Evolutionary conservation across 2,329 filamentous ascomycete species (phyloP).

Genomic region (Xylaria sp.): DNA sequence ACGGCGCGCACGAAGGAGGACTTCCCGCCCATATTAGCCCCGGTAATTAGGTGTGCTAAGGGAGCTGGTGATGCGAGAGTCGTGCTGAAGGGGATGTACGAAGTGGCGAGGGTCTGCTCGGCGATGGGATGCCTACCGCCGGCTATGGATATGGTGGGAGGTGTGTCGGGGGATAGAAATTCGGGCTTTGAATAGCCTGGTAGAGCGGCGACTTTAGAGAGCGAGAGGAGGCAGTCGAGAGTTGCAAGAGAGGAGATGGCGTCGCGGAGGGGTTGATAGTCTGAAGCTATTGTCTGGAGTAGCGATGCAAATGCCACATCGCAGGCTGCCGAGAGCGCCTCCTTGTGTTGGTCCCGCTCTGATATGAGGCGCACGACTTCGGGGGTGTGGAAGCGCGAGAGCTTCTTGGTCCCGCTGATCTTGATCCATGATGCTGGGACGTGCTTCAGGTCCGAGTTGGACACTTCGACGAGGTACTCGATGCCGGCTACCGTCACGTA

Average conservation of each 20-base stretch:
- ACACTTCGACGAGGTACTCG: conserved; percentile 93
- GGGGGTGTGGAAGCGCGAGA: conserved; percentile 93
- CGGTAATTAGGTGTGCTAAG: conserved; percentile 88
- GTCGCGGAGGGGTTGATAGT: conserved; percentile 91
- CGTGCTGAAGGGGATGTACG: conserved; percentile 92
- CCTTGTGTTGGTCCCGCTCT: conserved; percentile 94
- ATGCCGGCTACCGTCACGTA: conserved; percentile 91
- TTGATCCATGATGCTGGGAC: conserved; percentile 96
- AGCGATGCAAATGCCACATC: conserved; percentile 82
- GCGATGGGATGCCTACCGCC: conserved; percentile 94
- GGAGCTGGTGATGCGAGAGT: conserved; percentile 72
- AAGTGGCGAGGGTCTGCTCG: conserved; percentile 84
- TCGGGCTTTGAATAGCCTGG: conserved; percentile 88
- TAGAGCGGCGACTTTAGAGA: conserved; percentile 84
- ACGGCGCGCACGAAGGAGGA: conserved; percentile 96
- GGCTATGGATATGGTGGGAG: conserved; percentile 75
- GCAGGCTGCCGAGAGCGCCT: conserved; percentile 90
- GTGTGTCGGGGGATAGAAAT: conserved; percentile 69
- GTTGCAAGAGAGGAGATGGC: conserved; percentile 86
- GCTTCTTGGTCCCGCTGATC: conserved; percentile 91
- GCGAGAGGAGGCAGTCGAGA: conserved; percentile 88
- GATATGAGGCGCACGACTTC: conserved; percentile 84
- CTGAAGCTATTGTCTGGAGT: conserved; percentile 77
- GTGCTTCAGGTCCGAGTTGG: conserved; percentile 82
- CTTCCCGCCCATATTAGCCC: conserved; percentile 99